Conservation (phyloP, 2,329 filamentous ascomycete species). For the Trichoderma endophyticum region DNA sequence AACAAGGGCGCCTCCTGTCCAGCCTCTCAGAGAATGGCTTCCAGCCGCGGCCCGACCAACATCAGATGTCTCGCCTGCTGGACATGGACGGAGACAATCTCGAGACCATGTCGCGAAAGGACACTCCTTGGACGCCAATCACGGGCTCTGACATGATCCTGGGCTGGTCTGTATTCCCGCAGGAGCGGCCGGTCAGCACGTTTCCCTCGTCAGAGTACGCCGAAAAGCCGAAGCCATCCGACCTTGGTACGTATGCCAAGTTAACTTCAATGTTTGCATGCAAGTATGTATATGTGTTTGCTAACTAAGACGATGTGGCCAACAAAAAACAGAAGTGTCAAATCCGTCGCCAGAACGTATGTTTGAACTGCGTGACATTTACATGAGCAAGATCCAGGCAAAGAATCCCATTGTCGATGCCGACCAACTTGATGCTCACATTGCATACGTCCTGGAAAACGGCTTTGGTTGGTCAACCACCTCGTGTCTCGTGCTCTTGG, state of each 20-base stretch:
- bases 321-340: not conserved
- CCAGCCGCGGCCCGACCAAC: not conserved
- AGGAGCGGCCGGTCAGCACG: not conserved
- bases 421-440: not conserved
- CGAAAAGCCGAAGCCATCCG: not conserved
- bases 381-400: constrained; percentile 1
- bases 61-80: not conserved
- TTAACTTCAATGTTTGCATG: not conserved
- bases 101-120: constrained; percentile 1
- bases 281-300: not conserved
- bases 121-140: constrained; percentile 1
- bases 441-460: not conserved
- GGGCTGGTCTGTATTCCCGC: not conserved
- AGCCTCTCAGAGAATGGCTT: not conserved
- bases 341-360: not conserved
- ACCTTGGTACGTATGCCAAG: not conserved
- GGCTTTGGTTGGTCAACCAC: constrained; percentile 1
- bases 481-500: not conserved
- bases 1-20: not conserved
- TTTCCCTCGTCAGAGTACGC: not conserved
- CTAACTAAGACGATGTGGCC: not conserved
- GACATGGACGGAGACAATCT: constrained; percentile 1
- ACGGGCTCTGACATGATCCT: constrained; percentile 4
- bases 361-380: constrained; percentile 2
- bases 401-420: constrained; percentile 4